Conservation (phyloP, 2,329 filamentous ascomycete genomes). For the Beauveria medogensis region DNA sequence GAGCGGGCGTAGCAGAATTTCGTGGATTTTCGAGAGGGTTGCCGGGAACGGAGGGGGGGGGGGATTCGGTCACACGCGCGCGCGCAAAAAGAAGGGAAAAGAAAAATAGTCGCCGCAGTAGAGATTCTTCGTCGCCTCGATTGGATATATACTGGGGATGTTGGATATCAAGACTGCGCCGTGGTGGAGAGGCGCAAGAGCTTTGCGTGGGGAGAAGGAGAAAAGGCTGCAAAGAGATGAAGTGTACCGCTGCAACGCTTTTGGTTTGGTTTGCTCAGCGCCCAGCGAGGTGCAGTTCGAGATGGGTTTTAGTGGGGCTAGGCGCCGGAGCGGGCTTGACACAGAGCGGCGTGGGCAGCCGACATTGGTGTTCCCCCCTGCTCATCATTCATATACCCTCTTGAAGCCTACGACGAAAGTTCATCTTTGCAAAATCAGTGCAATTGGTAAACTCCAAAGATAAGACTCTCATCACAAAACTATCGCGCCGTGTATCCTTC, state of each 20-base stretch:
- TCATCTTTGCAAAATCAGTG: background rate
- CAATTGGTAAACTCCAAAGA: background rate
- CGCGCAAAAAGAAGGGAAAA: background rate
- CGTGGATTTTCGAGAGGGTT: background rate
- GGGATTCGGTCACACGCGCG: background rate
- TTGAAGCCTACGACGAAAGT: background rate
- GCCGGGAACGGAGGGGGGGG: background rate
- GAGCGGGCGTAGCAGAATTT: background rate
- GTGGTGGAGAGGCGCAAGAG: constrained; percentile 6
- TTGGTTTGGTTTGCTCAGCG: background rate
- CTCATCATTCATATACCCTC: constrained; percentile 2
- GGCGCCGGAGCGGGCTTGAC: background rate
- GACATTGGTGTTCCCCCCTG: background rate
- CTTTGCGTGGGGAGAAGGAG: constrained; percentile 2
- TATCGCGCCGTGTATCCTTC: too few species aligned
- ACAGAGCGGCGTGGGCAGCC: background rate
- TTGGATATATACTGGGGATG: background rate
- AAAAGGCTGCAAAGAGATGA: background rate
- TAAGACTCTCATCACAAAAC: background rate
- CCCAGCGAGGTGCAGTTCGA: background rate
- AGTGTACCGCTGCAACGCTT: background rate
- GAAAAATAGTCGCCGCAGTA: background rate
- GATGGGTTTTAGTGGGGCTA: constrained; percentile 8
- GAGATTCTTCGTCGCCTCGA: background rate
- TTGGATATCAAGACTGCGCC: background rate